These are phyloP conservation scores for Stagonosporopsis chrysanthemi DNA, from an alignment of 2,329 filamentous ascomycete genomes.

Conservation along the genomic window DNA sequence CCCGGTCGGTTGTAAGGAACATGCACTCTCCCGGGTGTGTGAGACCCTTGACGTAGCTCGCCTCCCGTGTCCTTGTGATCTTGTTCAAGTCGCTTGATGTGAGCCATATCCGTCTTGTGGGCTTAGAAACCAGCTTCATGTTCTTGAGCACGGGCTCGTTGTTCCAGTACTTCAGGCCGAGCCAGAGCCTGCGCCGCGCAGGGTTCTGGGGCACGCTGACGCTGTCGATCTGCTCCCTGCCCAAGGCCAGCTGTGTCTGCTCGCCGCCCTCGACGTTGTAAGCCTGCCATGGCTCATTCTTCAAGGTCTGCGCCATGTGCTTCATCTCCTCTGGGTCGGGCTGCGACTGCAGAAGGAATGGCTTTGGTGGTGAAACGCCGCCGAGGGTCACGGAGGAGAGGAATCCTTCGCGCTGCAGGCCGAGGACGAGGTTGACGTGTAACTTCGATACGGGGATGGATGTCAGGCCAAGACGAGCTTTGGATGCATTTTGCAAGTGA, in stretches of 20 bases:
- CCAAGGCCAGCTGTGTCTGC: conserved; percentile 21
- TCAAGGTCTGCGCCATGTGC: conserved; percentile 42
- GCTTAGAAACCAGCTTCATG: conserved; percentile 73
- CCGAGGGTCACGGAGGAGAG: conserved; percentile 79
- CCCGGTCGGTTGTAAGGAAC: conserved; percentile 78
- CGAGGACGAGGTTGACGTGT: conserved; percentile 77
- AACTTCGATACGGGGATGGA: conserved; percentile 82
- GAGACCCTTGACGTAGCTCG: conserved; percentile 73
- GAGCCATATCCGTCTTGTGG: conserved; percentile 74
- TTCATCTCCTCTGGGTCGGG: conserved; percentile 38
- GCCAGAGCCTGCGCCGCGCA: conserved; percentile 78
- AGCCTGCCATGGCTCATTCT: conserved; percentile 53
- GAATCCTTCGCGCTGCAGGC: conserved; percentile 83
- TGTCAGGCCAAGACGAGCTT: conserved; percentile 82
- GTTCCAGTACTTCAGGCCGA: conserved; percentile 90
- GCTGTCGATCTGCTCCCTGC: conserved; percentile 31
- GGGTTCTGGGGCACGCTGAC: conserved; percentile 64
- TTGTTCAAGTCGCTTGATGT: conserved; percentile 67
- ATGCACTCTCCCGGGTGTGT: conserved; percentile 80
- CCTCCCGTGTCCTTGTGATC: conserved; percentile 73
- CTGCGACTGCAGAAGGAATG: conserved; percentile 44
- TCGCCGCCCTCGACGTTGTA: conserved; percentile 26
- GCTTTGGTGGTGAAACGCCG: conserved; percentile 62
- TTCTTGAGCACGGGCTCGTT: conserved; percentile 78
- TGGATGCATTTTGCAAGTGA: conserved; percentile 88